Conservation (phyloP, 2,329 filamentous ascomycete species). For the Phaeosphaeriaceae sp. region DNA sequence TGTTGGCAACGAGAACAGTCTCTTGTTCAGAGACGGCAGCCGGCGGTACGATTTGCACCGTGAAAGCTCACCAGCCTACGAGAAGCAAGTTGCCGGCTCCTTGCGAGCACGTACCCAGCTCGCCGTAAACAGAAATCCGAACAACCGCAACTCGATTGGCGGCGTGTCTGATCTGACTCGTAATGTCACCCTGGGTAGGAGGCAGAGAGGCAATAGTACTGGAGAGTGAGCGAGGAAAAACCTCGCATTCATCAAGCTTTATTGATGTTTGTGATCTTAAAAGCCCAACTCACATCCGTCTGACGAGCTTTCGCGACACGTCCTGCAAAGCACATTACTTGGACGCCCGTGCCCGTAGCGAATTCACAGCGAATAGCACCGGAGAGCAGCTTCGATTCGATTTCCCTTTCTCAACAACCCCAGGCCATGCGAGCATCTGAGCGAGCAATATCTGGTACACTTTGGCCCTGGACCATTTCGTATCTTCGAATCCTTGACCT, state of each 20-base stretch:
- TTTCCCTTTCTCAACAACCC: neutral
- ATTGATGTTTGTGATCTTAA: slow-evolving; percentile 39
- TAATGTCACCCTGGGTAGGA: slow-evolving; percentile 38
- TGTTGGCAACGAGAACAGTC: slow-evolving; percentile 36
- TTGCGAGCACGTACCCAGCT: slow-evolving; percentile 34
- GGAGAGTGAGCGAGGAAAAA: slow-evolving; percentile 38
- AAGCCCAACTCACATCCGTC: slow-evolving; percentile 33
- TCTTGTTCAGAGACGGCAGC: slow-evolving; percentile 35
- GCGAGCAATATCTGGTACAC: neutral
- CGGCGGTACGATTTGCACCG: slow-evolving; percentile 37
- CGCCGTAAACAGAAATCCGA: slow-evolving; percentile 30
- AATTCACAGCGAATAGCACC: neutral
- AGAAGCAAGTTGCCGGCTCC: slow-evolving; percentile 35
- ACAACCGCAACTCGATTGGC: slow-evolving; percentile 39
- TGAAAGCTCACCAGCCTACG: slow-evolving; percentile 40
- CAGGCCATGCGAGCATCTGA: neutral
- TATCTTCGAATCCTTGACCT: neutral
- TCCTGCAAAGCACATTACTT: neutral
- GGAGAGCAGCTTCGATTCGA: neutral
- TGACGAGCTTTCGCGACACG: slow-evolving; percentile 2
- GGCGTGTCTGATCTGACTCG: slow-evolving; percentile 34
- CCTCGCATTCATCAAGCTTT: slow-evolving; percentile 4
- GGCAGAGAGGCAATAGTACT: slow-evolving; percentile 36
- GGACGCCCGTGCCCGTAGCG: neutral
- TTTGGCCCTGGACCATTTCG: neutral